Conservation (phyloP, 1,284 basidiomycete genomes). For the Sutorius eximius region DNA sequence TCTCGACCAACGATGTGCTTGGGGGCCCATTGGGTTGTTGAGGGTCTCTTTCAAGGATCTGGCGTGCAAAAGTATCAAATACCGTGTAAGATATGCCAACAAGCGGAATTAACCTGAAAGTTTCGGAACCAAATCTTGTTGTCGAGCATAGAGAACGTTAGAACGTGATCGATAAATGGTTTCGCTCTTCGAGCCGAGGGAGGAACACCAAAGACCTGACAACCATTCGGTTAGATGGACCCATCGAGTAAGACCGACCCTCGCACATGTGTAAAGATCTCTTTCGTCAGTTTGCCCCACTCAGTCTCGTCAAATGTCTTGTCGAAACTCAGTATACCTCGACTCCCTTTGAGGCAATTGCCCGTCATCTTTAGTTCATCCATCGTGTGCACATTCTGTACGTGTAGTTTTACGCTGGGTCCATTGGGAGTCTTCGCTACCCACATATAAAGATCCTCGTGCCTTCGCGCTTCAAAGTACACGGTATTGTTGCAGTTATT, state of each 20-base stretch:
- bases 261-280: slow-evolving; percentile 94
- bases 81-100: background rate
- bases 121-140: slow-evolving; percentile 99
- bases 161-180: slow-evolving; percentile 97
- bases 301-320: slow-evolving; percentile 86
- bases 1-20: slow-evolving; percentile 84
- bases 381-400: slow-evolving; percentile 99
- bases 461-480: slow-evolving; percentile 95
- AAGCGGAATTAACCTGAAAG: slow-evolving; percentile 70
- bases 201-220: slow-evolving; percentile 93
- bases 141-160: slow-evolving; percentile 95
- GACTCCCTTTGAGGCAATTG: slow-evolving; percentile 95
- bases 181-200: slow-evolving; percentile 87
- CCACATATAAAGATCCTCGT: slow-evolving; percentile 98
- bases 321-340: slow-evolving; percentile 93
- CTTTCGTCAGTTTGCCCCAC: slow-evolving; percentile 89
- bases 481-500: slow-evolving; percentile 98
- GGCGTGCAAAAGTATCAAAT: slow-evolving; percentile 9
- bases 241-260: background rate
- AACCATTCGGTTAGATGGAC: slow-evolving; percentile 12
- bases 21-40: slow-evolving; percentile 72
- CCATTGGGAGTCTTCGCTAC: slow-evolving; percentile 97
- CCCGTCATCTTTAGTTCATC: slow-evolving; percentile 99
- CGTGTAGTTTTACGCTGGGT: slow-evolving; percentile 95
- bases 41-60: slow-evolving; percentile 83